Conservation (phyloP, 208 protist genomes). For the Crithidia sp. region DNA sequence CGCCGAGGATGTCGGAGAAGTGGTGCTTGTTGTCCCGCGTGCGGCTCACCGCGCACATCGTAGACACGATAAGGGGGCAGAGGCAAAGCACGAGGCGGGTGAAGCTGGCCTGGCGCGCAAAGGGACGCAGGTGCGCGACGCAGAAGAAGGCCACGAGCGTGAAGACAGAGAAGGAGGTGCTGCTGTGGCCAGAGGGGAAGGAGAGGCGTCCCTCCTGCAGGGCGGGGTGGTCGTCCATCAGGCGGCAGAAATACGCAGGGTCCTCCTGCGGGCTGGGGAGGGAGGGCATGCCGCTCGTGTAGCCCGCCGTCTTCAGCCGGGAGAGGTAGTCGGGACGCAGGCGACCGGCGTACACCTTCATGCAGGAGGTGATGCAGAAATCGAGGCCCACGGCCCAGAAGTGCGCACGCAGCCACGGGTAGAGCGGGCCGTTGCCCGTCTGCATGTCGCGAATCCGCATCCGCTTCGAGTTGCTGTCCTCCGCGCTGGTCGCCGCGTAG, state of each 20-base stretch:
- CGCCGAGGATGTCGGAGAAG: slow-evolving; percentile 85
- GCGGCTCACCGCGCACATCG: slow-evolving; percentile 78
- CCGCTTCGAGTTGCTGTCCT: slow-evolving; percentile 13
- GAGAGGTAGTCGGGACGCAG: slow-evolving; percentile 91
- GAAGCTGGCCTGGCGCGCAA: slow-evolving; percentile 71
- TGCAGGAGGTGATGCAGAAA: slow-evolving; percentile 39
- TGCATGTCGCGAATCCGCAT: slow-evolving; percentile 24
- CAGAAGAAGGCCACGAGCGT: slow-evolving; percentile 73
- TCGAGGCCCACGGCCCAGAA: slow-evolving; percentile 51
- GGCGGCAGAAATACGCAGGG: slow-evolving; percentile 57
- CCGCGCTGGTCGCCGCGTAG: background rate
- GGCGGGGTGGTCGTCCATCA: slow-evolving; percentile 38
- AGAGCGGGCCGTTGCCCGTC: slow-evolving; percentile 37
- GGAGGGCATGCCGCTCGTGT: slow-evolving; percentile 25
- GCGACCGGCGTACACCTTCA: slow-evolving; percentile 89
- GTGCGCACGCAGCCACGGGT: slow-evolving; percentile 65
- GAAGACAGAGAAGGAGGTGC: slow-evolving; percentile 79
- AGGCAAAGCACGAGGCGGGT: slow-evolving; percentile 60
- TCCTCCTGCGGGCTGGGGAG: slow-evolving; percentile 44
- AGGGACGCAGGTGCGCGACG: slow-evolving; percentile 67
- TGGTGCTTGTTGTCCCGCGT: slow-evolving; percentile 90
- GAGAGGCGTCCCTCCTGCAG: slow-evolving; percentile 84
- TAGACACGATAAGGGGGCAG: slow-evolving; percentile 54
- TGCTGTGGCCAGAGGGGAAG: slow-evolving; percentile 94
- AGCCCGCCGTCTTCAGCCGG: slow-evolving; percentile 53